Conservation (phyloP, 2,329 filamentous ascomycete species). For the Microascus cirrosus region DNA sequence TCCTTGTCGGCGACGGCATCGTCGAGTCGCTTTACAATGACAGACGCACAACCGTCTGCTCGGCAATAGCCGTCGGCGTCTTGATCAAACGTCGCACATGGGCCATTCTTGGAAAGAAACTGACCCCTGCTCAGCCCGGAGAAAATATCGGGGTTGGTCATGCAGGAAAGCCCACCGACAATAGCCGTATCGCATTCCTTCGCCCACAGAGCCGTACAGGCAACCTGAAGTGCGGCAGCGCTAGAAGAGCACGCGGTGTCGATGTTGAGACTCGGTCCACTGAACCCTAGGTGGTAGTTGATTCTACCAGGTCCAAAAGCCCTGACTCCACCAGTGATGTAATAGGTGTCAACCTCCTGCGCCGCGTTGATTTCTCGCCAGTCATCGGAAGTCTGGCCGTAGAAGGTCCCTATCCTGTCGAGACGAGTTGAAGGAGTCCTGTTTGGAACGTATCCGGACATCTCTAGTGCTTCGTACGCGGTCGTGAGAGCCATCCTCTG, state of each 20-base stretch:
- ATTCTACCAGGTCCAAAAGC: slow-evolving; percentile 50
- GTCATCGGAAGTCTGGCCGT: slow-evolving; percentile 67
- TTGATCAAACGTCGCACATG: slow-evolving; percentile 73
- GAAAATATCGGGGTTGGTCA: slow-evolving; percentile 75
- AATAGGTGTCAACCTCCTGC: slow-evolving; percentile 52
- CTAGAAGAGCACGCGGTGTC: slow-evolving; percentile 71
- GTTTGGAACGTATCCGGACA: slow-evolving; percentile 59
- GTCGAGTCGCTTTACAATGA: slow-evolving; percentile 69
- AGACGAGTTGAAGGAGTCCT: slow-evolving; percentile 52
- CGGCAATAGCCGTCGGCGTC: slow-evolving; percentile 75
- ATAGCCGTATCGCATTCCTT: slow-evolving; percentile 74
- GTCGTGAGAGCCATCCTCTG: slow-evolving; percentile 63
- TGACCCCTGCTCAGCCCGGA: slow-evolving; percentile 64
- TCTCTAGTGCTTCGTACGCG: slow-evolving; percentile 71
- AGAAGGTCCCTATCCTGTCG: slow-evolving; percentile 58
- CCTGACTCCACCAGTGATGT: slow-evolving; percentile 35
- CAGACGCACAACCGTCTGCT: slow-evolving; percentile 62
- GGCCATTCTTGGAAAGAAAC: slow-evolving; percentile 66
- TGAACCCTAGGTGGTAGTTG: slow-evolving; percentile 72
- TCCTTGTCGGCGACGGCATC: slow-evolving; percentile 70
- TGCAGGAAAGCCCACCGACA: slow-evolving; percentile 65
- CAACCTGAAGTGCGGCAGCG: slow-evolving; percentile 58
- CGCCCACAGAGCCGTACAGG: slow-evolving; percentile 60
- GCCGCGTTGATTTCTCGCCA: slow-evolving; percentile 68
- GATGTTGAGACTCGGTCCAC: slow-evolving; percentile 59